A percentile compares a stretch with the other conserved stretches of the same genome.
phyloP scores from a whole-genome alignment of 2,329 filamentous ascomycete species.

The Fusarium circinatum region DNA sequence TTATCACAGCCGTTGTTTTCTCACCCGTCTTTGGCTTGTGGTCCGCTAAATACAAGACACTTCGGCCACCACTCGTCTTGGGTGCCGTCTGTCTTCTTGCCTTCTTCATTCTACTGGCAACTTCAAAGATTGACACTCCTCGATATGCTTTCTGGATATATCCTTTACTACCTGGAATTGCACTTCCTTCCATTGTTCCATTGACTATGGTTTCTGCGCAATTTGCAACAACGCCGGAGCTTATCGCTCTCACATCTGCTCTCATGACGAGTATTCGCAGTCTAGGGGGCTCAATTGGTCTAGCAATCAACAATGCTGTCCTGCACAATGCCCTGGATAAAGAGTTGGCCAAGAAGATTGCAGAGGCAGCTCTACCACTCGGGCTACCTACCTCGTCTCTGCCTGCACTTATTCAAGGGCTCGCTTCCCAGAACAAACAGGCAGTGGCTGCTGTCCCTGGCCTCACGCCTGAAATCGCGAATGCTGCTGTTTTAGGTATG shows the following conservation, averaged over 20 bases:
- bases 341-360: background rate
- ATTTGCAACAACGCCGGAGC: background rate
- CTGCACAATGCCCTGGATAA: background rate
- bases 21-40: background rate
- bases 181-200: background rate
- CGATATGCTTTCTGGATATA: background rate
- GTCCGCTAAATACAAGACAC: background rate
- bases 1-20: background rate
- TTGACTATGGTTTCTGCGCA: background rate
- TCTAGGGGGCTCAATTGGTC: background rate
- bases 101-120: background rate
- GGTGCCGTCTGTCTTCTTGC: background rate
- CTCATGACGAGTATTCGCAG: background rate
- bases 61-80: background rate
- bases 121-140: background rate
- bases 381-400: background rate
- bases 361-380: background rate
- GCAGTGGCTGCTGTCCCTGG: background rate
- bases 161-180: background rate
- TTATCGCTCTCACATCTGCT: background rate
- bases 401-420: background rate
- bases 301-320: background rate
- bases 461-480: background rate
- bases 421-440: background rate
- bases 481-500: background rate